A percentile compares a stretch with the other conserved stretches of the same genome.
phyloP scores from a whole-genome alignment of 106 monocot genomes.

The Acanthochlamys bracteata region DNA sequence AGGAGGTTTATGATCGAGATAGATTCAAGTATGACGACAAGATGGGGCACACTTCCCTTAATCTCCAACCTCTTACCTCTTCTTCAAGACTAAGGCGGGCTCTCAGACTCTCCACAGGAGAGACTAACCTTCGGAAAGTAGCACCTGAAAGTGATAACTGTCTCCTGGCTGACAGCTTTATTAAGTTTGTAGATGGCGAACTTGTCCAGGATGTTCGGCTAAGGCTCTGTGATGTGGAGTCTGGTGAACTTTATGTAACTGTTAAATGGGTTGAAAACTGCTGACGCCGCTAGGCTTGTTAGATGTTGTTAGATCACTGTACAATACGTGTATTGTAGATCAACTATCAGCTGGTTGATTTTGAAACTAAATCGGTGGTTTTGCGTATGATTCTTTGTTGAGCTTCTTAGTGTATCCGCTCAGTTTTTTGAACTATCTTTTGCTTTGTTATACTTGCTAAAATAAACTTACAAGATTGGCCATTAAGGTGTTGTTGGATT shows the following conservation, averaged over 20 bases:
- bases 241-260: slow-evolving; percentile 60
- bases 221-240: slow-evolving; percentile 73
- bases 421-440: too few species aligned
- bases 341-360: too few species aligned
- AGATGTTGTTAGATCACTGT: slow-evolving; percentile 1
- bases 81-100: slow-evolving; percentile 59
- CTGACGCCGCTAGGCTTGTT: neutral
- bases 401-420: too few species aligned
- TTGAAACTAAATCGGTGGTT: too few species aligned
- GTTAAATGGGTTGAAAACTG: slow-evolving; percentile 48
- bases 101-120: slow-evolving; percentile 47
- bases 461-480: too few species aligned
- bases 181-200: slow-evolving; percentile 53
- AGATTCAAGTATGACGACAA: slow-evolving; percentile 82
- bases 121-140: slow-evolving; percentile 75
- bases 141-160: slow-evolving; percentile 65
- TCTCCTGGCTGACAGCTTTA: slow-evolving; percentile 61
- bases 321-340: neutral
- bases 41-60: slow-evolving; percentile 67
- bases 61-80: slow-evolving; percentile 59
- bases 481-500: too few species aligned
- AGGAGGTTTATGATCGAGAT: slow-evolving; percentile 90
- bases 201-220: slow-evolving; percentile 62
- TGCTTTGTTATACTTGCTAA: too few species aligned
- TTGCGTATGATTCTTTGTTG: too few species aligned